Conservation (phyloP, 768 basidiomycete genomes). For the Rhodosporidiobolus odoratus region DNA sequence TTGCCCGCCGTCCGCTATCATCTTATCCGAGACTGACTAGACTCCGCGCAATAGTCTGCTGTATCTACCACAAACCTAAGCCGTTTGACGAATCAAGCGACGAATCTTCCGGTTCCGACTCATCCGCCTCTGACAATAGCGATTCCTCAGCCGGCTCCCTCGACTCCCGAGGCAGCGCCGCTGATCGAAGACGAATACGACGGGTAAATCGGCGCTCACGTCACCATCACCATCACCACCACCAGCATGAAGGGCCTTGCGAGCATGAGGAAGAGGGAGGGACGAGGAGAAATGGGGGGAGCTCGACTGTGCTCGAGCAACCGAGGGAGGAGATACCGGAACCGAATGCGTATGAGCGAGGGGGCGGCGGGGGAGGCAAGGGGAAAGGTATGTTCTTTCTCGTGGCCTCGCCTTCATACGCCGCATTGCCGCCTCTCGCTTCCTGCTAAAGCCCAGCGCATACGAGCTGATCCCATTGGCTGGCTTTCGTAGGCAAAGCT, state of each 20-base stretch:
- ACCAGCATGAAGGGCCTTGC: not conserved
- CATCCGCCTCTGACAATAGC: not conserved
- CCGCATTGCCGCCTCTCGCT: no score
- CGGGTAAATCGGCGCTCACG: not conserved
- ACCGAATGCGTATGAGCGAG: constrained; percentile 26
- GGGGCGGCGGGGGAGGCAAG: constrained; percentile 8
- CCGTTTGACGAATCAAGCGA: constrained; percentile 34
- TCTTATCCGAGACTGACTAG: no score
- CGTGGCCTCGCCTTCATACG: no score
- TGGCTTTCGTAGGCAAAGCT: no score
- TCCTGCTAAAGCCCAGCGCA: no score
- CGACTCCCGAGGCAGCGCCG: constrained; percentile 5
- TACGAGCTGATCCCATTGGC: no score
- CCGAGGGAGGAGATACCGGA: not conserved
- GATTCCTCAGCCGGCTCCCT: constrained; percentile 15
- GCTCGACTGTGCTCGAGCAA: not conserved
- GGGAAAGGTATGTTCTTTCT: constrained; percentile 26
- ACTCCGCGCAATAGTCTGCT: constrained; percentile 19
- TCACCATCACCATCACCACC: constrained; percentile 3
- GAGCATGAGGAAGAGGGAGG: not conserved
- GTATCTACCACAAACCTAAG: constrained; percentile 40
- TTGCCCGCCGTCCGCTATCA: not conserved
- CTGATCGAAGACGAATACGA: not conserved
- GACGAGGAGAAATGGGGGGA: not conserved
- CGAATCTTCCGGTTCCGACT: constrained; percentile 17